A percentile compares a stretch with the other conserved stretches of the same genome.
phyloP scores from a whole-genome alignment of 768 basidiomycete genomes.

The Artomyces pyxidatus region DNA sequence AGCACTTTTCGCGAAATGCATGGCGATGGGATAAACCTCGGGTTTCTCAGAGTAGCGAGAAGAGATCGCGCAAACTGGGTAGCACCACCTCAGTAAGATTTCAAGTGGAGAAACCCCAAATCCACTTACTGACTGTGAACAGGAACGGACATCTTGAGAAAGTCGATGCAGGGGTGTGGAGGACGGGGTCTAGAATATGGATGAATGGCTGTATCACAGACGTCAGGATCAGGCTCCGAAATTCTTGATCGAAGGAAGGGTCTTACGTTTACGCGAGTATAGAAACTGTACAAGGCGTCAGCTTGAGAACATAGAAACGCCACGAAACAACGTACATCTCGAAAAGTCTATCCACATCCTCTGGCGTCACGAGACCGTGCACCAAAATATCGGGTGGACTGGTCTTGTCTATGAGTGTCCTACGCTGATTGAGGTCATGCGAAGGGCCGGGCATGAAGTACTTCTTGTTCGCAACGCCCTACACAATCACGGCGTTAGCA shows the following conservation, averaged over 20 bases:
- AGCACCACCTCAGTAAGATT: no score
- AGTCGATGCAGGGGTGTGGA: constrained; percentile 79
- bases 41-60: constrained; percentile 73
- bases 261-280: constrained; percentile 60
- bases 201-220: constrained; percentile 71
- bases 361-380: constrained; percentile 68
- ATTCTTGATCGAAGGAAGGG: constrained; percentile 1
- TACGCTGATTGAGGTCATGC: constrained; percentile 60
- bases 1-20: constrained; percentile 69
- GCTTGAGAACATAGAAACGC: constrained; percentile 1
- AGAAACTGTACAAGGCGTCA: constrained; percentile 42
- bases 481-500: background rate
- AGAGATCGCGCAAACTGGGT: constrained; percentile 75
- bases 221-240: constrained; percentile 20
- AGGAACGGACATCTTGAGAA: constrained; percentile 84
- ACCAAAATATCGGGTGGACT: constrained; percentile 77
- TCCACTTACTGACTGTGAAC: constrained; percentile 82
- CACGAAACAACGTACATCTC: constrained; percentile 50
- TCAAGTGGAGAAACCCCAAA: no score
- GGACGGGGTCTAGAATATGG: constrained; percentile 69
- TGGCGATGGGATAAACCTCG: constrained; percentile 58
- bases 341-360: constrained; percentile 79
- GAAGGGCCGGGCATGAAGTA: constrained; percentile 81
- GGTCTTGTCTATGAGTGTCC: constrained; percentile 66
- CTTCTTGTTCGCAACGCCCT: constrained; percentile 76